phyloP scores from a whole-genome alignment of 2,329 filamentous ascomycete genomes.

The Elsinoe ampelina region DNA sequence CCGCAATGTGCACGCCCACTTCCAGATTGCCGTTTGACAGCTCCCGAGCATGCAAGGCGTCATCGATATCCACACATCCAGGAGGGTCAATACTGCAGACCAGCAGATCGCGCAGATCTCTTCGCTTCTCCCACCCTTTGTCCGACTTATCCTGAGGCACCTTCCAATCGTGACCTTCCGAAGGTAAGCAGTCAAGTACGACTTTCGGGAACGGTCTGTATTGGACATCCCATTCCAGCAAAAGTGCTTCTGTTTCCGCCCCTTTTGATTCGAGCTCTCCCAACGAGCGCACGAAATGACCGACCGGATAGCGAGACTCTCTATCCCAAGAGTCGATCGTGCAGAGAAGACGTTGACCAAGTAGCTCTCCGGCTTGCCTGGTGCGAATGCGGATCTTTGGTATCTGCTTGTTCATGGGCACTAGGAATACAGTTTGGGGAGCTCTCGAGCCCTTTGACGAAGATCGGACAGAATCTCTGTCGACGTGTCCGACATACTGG shows the following conservation, averaged over 20 bases:
- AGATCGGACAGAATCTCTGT: slow-evolving; percentile 71
- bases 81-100: slow-evolving; percentile 97
- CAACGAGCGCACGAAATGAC: slow-evolving; percentile 86
- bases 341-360: slow-evolving; percentile 85
- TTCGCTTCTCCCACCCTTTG: slow-evolving; percentile 75
- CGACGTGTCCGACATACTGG: slow-evolving; percentile 93
- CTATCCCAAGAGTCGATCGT: slow-evolving; percentile 94
- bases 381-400: slow-evolving; percentile 93
- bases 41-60: slow-evolving; percentile 78
- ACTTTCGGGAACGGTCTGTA: slow-evolving; percentile 95
- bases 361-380: slow-evolving; percentile 74
- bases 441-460: slow-evolving; percentile 66
- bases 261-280: slow-evolving; percentile 93
- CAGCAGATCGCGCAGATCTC: slow-evolving; percentile 73
- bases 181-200: slow-evolving; percentile 83
- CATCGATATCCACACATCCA: slow-evolving; percentile 96
- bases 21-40: slow-evolving; percentile 90
- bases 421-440: slow-evolving; percentile 86
- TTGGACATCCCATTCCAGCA: slow-evolving; percentile 94
- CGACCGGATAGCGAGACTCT: slow-evolving; percentile 82
- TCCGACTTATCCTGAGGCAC: slow-evolving; percentile 73
- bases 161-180: slow-evolving; percentile 87
- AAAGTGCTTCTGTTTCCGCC: slow-evolving; percentile 90
- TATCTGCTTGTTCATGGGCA: slow-evolving; percentile 96
- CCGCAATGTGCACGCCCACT: slow-evolving; percentile 95